Evolutionary conservation across 495 filamentous ascomycete genomes (phyloP).

Genomic region (Penicillium simplicissimum): DNA sequence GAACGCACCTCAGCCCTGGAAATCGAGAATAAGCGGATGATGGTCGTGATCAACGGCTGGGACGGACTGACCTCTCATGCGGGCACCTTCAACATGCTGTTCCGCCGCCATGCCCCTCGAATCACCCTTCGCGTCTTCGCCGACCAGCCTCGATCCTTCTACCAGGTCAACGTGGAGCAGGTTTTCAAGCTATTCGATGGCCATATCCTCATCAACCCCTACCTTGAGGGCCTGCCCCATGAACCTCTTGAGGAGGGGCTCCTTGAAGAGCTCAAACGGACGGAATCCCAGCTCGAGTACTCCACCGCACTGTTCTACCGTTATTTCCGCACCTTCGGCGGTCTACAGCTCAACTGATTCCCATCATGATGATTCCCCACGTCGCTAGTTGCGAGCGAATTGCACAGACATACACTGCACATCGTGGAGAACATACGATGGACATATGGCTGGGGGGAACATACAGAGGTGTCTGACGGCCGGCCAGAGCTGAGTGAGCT

Average conservation of each 20-base stretch:
- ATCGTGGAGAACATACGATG: not conserved
- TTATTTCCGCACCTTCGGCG: not conserved
- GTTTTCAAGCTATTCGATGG: not conserved
- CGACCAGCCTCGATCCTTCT: not conserved
- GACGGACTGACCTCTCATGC: not conserved
- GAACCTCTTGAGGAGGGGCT: not conserved
- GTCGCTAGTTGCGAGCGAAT: too few species aligned
- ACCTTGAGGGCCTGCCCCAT: not conserved
- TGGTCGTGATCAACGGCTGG: conserved; percentile 6
- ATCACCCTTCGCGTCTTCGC: conserved; percentile 5
- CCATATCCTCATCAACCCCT: not conserved
- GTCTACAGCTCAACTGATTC: not conserved
- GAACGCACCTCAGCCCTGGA: not conserved
- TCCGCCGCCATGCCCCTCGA: not conserved
- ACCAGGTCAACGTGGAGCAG: conserved; percentile 4
- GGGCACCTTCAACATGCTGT: not conserved
- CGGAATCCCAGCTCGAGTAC: not conserved
- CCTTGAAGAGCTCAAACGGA: not conserved
- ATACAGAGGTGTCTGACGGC: not conserved
- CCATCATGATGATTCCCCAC: not conserved
- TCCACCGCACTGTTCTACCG: conserved; percentile 5
- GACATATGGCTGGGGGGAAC: not conserved
- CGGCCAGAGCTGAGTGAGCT: not conserved
- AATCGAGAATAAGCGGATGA: not conserved
- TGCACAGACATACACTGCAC: not conserved